These are phyloP conservation scores for Ensete glaucum DNA, from an alignment of 176 grass and related monocot species.

Conservation along the genomic window DNA sequence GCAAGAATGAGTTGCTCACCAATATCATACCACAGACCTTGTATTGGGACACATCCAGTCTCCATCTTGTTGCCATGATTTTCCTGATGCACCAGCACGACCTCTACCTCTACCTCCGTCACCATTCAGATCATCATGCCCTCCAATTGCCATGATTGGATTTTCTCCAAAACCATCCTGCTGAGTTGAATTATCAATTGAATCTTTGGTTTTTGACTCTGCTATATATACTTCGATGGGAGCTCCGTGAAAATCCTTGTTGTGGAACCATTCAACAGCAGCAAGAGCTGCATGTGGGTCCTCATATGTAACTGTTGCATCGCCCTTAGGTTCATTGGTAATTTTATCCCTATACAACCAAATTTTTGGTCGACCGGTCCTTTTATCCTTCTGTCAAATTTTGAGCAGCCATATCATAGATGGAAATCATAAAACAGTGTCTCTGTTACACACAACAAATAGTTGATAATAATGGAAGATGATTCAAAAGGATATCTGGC, in stretches of 20 bases:
- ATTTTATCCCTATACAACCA: constrained; percentile 92
- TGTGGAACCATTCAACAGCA: constrained; percentile 94
- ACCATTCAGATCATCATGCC: constrained; percentile 37
- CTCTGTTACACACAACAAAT: background rate
- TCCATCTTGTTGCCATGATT: constrained; percentile 96
- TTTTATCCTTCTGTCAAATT: constrained; percentile 82
- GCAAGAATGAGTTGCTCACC: constrained; percentile 58
- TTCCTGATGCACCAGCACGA: constrained; percentile 37
- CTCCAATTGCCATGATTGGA: constrained; percentile 22
- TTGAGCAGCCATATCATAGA: background rate
- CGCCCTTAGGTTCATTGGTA: constrained; percentile 89
- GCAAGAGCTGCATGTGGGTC: constrained; percentile 89
- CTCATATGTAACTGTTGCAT: constrained; percentile 88
- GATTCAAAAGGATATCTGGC: constrained; percentile 55
- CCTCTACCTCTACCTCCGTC: constrained; percentile 48
- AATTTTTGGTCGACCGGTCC: constrained; percentile 74
- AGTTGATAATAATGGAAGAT: constrained; percentile 11
- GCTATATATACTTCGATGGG: constrained; percentile 82
- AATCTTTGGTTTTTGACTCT: constrained; percentile 68
- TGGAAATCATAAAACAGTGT: background rate
- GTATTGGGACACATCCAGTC: constrained; percentile 99
- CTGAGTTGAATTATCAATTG: constrained; percentile 13
- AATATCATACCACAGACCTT: constrained; percentile 86
- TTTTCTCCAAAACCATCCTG: constrained; percentile 1
- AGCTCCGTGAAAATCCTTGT: constrained; percentile 87